phyloP scores from a whole-genome alignment of 345 rosid species.

The Orychophragmus violaceus region DNA sequence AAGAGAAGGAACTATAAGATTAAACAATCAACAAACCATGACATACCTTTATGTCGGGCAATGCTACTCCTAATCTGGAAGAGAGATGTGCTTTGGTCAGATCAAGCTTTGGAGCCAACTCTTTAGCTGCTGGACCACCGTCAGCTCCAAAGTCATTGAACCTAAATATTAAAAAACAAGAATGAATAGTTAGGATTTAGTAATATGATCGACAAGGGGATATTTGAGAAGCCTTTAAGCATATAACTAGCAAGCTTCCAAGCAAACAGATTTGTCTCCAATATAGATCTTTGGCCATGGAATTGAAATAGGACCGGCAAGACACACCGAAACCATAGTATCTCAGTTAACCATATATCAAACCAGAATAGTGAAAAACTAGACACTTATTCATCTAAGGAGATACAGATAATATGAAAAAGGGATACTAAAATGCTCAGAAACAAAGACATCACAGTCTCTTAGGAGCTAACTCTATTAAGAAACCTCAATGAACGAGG shows the following conservation, averaged over 20 bases:
- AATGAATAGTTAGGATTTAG: not conserved
- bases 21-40: not conserved
- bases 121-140: constrained; percentile 91
- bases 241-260: not conserved
- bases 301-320: not conserved
- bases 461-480: not conserved
- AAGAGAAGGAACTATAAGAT: not conserved
- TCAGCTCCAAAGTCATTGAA: constrained; percentile 61
- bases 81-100: constrained; percentile 48
- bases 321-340: not conserved
- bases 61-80: constrained; percentile 38
- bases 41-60: constrained; percentile 63
- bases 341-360: not conserved
- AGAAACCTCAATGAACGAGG: no score
- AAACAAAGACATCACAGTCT: not conserved
- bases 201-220: not conserved
- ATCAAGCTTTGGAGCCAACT: constrained; percentile 61
- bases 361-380: no score
- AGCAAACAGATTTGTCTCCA: not conserved
- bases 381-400: no score
- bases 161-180: constrained; percentile 11
- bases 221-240: not conserved
- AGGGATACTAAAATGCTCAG: not conserved
- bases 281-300: not conserved
- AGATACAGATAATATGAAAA: no score